These are phyloP conservation scores for Suhomyces bokatorum DNA, from an alignment of 1,139 yeast genomes.

Conservation along the genomic window DNA sequence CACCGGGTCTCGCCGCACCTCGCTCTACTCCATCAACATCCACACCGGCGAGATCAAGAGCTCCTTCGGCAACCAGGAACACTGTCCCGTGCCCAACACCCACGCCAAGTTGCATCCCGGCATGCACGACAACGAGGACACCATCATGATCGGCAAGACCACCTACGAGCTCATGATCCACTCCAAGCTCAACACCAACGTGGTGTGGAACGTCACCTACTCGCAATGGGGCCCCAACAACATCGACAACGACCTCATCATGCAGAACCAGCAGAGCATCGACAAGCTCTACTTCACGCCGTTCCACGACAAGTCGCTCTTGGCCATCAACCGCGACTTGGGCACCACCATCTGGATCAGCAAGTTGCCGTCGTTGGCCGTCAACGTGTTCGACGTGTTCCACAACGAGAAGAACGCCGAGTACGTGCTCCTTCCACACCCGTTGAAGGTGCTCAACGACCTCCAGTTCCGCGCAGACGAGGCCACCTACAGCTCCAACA, in stretches of 20 bases:
- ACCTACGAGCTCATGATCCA: slow-evolving; percentile 46
- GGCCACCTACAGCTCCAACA: slow-evolving; percentile 25
- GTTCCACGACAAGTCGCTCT: slow-evolving; percentile 68
- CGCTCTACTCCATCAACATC: slow-evolving; percentile 73
- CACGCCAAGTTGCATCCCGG: slow-evolving; percentile 19
- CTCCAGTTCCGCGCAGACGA: slow-evolving; percentile 32
- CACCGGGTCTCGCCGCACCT: slow-evolving; percentile 80
- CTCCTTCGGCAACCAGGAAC: slow-evolving; percentile 57
- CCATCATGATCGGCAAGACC: slow-evolving; percentile 53
- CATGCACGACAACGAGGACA: slow-evolving; percentile 21
- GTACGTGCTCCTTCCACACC: slow-evolving; percentile 64
- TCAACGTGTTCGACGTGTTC: slow-evolving; percentile 73
- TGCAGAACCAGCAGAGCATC: slow-evolving; percentile 50
- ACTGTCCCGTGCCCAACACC: slow-evolving; percentile 32
- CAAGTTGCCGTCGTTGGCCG: slow-evolving; percentile 63
- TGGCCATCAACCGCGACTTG: slow-evolving; percentile 63
- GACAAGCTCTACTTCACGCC: slow-evolving; percentile 85
- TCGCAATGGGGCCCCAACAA: slow-evolving; percentile 94
- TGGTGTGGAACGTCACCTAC: slow-evolving; percentile 84
- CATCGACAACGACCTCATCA: slow-evolving; percentile 67
- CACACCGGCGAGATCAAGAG: slow-evolving; percentile 75
- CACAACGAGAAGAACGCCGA: slow-evolving; percentile 31
- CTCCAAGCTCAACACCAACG: slow-evolving; percentile 58
- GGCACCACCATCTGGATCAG: slow-evolving; percentile 82
- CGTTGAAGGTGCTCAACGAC: slow-evolving; percentile 47